Percentiles rank a stretch among this genome's conserved stretches.
phyloP scores from a whole-genome alignment of 805 yeast species.

The Jamesozyma gamospora region DNA sequence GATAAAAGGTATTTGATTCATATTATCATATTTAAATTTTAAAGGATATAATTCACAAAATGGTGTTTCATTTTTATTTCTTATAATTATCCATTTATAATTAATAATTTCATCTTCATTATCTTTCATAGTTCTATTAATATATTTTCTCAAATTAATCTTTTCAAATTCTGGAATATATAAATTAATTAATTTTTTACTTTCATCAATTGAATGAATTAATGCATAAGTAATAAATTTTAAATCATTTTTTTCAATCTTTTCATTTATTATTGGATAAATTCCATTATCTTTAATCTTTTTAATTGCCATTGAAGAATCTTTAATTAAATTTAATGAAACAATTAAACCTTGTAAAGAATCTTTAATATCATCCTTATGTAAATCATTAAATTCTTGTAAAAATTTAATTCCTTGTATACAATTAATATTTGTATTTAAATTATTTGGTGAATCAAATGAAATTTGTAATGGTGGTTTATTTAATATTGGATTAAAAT shows the following conservation, averaged over 20 bases:
- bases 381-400: conserved; percentile 27
- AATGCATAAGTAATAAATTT: conserved; percentile 34
- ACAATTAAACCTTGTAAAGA: conserved; percentile 31
- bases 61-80: conserved; percentile 63
- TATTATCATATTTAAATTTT: conserved; percentile 8
- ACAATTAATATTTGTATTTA: conserved; percentile 17
- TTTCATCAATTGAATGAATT: conserved; percentile 53
- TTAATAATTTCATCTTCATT: conserved; percentile 8
- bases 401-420: conserved; percentile 30
- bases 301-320: conserved; percentile 1
- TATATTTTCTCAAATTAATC: conserved; percentile 6
- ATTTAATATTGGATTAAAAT: conserved; percentile 36
- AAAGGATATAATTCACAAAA: conserved; percentile 39
- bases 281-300: conserved; percentile 10
- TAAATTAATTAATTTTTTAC: conserved; percentile 36
- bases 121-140: background rate
- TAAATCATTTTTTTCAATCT: background rate
- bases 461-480: conserved; percentile 35
- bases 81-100: conserved; percentile 37
- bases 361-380: conserved; percentile 27
- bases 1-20: conserved; percentile 36
- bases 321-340: conserved; percentile 19
- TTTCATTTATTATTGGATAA: conserved; percentile 18
- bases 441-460: conserved; percentile 18
- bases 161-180: conserved; percentile 38